phyloP scores from a whole-genome alignment of 768 basidiomycete genomes.

The Panellus pusillus region DNA sequence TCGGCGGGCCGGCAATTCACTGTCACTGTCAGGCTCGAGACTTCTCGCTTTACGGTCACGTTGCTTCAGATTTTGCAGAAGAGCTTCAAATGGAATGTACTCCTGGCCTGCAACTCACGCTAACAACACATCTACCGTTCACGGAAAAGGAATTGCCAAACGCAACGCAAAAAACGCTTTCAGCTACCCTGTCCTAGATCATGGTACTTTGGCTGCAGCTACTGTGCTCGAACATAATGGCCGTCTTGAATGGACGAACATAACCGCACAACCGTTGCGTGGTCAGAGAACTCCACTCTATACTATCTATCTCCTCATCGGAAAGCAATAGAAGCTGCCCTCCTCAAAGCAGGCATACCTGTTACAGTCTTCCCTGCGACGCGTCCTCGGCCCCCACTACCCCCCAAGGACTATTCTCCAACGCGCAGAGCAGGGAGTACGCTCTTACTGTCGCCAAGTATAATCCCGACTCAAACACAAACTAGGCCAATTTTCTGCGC shows the following conservation, averaged over 20 bases:
- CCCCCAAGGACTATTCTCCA: slow-evolving; percentile 40
- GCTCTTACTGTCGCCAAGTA: not conserved
- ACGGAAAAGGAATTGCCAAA: slow-evolving; percentile 31
- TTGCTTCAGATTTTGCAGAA: not conserved
- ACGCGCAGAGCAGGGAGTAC: slow-evolving; percentile 66
- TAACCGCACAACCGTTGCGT: slow-evolving; percentile 30
- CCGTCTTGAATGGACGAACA: slow-evolving; percentile 53
- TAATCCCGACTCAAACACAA: slow-evolving; percentile 1
- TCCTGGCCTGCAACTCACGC: slow-evolving; percentile 63
- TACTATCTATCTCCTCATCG: slow-evolving; percentile 9
- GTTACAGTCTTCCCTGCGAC: slow-evolving; percentile 61
- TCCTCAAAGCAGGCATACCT: slow-evolving; percentile 29
- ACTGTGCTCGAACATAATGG: slow-evolving; percentile 49
- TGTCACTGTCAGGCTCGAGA: too few species aligned
- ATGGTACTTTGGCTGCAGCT: slow-evolving; percentile 55
- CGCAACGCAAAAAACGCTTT: slow-evolving; percentile 26
- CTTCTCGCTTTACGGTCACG: too few species aligned
- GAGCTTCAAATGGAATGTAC: slow-evolving; percentile 67
- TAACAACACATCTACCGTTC: slow-evolving; percentile 20
- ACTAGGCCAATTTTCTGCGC: slow-evolving; percentile 70
- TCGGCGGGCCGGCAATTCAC: too few species aligned
- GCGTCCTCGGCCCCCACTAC: slow-evolving; percentile 35
- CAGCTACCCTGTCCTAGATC: slow-evolving; percentile 55
- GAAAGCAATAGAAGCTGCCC: not conserved
- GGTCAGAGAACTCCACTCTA: slow-evolving; percentile 22